Evolutionary conservation across 2,329 filamentous ascomycete genomes (phyloP), one percentile per base, ranked within the genome.

Genomic region (Beauveria scarabaeidicola): DNA sequence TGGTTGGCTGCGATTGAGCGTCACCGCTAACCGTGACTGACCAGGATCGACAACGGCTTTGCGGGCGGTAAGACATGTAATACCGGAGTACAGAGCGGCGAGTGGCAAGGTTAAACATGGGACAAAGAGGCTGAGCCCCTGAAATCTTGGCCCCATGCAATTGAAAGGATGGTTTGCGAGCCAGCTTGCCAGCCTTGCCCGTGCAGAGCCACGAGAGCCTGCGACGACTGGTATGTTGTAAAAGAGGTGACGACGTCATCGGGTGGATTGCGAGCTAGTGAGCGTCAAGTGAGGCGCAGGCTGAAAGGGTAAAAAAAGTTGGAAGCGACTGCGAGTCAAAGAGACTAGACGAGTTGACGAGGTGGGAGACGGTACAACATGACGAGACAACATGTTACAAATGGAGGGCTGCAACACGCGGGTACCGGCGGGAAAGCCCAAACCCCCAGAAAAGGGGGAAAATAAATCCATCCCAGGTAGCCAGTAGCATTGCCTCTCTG

Each of bases 91-190:
- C 47, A 58, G 36, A 23, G 32, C 15, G 38, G 32, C 15, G 44
- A 17, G 53, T 27, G 52, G 25, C 36, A 19, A 40, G 17, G 19
- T 27, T 57, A 32, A 32, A 47, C 21, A 36, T 15, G 21, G n/a
- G 36, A 40, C 17, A 25, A 44, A 58, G 47, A 52, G 56, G 56
- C 56, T 52, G 56, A 58, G 56, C 56, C 56, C 56, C 56, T 58
- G 56, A 58, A 52, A 46, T 51, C 25, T 58, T 32, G 27, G 17
- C n/a, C n/a, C n/a, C n/a, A n/a, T n/a, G n/a, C n/a, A n/a, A n/a
- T n/a, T n/a, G n/a, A n/a, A n/a, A n/a, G 36, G 13, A 25, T 15
- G 11, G 21, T 8, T 50, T 43, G 29, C 11, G 17, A 57, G 21
- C 13, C 15, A 25, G 29, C 27, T 1, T 32, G 21, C 13, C 15